phyloP scores from a whole-genome alignment of 768 basidiomycete species.

The Fomitopsis pulvina region DNA sequence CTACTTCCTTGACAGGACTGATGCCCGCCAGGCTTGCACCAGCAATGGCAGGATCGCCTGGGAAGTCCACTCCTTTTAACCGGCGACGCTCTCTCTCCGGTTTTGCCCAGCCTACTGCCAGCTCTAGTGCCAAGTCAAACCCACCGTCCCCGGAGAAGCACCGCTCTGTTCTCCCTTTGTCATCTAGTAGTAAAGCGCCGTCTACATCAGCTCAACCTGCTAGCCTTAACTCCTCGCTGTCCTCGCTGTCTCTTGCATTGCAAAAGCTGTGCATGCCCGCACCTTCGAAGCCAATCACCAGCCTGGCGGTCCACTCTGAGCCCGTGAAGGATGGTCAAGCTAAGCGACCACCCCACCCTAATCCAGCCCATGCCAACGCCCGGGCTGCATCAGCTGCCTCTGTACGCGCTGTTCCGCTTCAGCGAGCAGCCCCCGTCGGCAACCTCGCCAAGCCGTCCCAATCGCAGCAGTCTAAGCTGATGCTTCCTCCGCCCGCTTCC shows the following conservation, averaged over 20 bases:
- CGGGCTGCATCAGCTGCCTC: neutral
- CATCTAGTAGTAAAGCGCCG: neutral
- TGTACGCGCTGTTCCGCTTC: neutral
- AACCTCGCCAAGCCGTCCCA: constrained; percentile 2
- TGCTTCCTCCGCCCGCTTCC: neutral
- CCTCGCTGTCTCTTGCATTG: constrained; percentile 59
- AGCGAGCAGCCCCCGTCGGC: neutral
- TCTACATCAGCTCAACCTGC: neutral
- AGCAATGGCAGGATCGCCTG: neutral
- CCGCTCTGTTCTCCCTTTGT: neutral
- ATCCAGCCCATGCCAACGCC: constrained; percentile 8
- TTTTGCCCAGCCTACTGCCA: constrained; percentile 12
- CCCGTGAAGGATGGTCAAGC: constrained; percentile 10
- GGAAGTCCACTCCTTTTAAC: neutral
- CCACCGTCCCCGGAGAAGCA: constrained; percentile 10
- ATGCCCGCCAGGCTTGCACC: neutral
- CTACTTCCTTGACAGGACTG: neutral
- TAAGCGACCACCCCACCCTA: constrained; percentile 12
- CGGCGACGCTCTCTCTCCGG: constrained; percentile 7
- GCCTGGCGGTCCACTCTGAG: constrained; percentile 52
- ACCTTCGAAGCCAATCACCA: constrained; percentile 61
- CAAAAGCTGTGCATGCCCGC: constrained; percentile 65
- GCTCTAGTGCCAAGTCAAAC: constrained; percentile 12
- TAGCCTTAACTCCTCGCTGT: constrained; percentile 30
- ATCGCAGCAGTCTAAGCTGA: neutral